Evolutionary conservation across 2,329 filamentous ascomycete genomes (phyloP), one percentile per base, ranked within the genome.

Genomic region (Beauveria pseudobassiana): DNA sequence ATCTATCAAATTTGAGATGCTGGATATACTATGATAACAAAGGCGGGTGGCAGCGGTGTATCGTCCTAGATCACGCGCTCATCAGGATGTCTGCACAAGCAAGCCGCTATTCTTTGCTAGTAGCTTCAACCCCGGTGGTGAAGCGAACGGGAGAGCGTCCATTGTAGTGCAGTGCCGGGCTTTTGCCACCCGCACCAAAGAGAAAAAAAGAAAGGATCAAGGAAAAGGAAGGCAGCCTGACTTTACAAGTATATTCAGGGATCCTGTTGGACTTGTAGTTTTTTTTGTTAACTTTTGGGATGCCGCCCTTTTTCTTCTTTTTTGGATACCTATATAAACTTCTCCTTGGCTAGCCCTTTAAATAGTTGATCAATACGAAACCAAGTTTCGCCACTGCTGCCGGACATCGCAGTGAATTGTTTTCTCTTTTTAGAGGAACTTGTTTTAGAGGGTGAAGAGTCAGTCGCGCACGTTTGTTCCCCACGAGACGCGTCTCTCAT

Each of bases 351-450:
- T 51, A 62, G 53, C 57, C 30, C 42, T 48, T 40, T 57, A 3
- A 38, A 38, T 16, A 52, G 30, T 62, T 51, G 52, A 62, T 57
- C 53, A 62, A 51, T 57, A 52, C 60, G 60, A 62, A 57, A 62
- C 53, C 20, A 50, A 48, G 53, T 57, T 57, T 62, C 53, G 38
- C 52, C 53, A 62, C 12, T 20, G 4, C 48, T 3, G 9, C 42
- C 28, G 10, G 40, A 5, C 3, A 12, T 38, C 1, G 3, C 26
- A 34, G 12, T 24, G 18, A 49, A 20, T 24, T 54, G 51, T 12
- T 55, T 5, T 28, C 1, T 14, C 14, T 38, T 38, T 16, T 5
- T 16, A 38, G 12, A 16, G 12, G 34, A 14, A 38, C 5, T 38
- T 2, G 12, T 14, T 34, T 34, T 5, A 6, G 34, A 16, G 30